Conservation (phyloP, 2,329 filamentous ascomycete genomes). For the Acephala macrosclerotiorum region DNA sequence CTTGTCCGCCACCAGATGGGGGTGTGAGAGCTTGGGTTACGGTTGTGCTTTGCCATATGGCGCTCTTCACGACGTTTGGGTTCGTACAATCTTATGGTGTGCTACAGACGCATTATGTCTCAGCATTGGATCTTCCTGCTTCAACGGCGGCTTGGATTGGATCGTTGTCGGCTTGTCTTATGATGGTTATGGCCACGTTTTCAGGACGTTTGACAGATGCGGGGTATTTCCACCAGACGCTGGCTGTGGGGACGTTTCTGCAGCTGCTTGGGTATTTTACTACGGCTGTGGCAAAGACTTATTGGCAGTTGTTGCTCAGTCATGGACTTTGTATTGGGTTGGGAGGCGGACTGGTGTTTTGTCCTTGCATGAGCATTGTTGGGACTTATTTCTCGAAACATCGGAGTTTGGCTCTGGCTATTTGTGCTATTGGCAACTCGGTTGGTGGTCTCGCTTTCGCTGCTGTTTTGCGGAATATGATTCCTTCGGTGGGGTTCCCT, state of each 20-base stretch:
- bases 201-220: conserved; percentile 28
- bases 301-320: conserved; percentile 54
- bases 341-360: conserved; percentile 51
- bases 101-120: conserved; percentile 49
- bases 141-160: conserved; percentile 54
- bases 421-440: conserved; percentile 59
- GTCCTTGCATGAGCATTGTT: conserved; percentile 63
- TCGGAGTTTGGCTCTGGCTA: conserved; percentile 44
- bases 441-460: conserved; percentile 72
- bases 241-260: conserved; percentile 39
- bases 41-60: conserved; percentile 40
- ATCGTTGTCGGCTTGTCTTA: conserved; percentile 50
- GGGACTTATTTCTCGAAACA: conserved; percentile 52
- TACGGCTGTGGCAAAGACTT: conserved; percentile 46
- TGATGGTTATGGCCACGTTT: conserved; percentile 46
- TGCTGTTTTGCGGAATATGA: conserved; percentile 53
- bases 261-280: conserved; percentile 54
- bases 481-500: conserved; percentile 49
- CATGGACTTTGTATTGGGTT: conserved; percentile 56
- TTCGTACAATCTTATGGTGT: conserved; percentile 41
- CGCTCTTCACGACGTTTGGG: conserved; percentile 45
- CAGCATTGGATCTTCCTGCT: conserved; percentile 42
- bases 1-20: conserved; percentile 28
- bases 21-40: conserved; percentile 43
- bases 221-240: conserved; percentile 41